phyloP scores from a whole-genome alignment of 805 yeast genomes.

The Sugiyamaella boreocaroliniensis region DNA sequence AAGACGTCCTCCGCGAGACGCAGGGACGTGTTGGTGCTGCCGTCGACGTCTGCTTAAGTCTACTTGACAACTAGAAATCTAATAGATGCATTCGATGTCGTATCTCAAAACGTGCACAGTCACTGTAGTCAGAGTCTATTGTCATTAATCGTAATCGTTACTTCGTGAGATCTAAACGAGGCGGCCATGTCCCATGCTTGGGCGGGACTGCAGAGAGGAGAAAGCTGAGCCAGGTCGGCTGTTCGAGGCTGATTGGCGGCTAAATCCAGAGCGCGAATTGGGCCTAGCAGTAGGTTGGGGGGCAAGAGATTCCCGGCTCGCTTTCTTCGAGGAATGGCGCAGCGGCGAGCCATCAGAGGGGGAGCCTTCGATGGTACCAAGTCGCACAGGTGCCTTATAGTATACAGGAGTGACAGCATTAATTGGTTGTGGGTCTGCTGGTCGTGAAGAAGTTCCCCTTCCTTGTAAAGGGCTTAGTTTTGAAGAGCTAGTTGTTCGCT shows the following conservation, averaged over 20 bases:
- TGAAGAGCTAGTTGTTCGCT: background rate
- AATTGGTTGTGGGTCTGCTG: background rate
- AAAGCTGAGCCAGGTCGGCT: constrained; percentile 20
- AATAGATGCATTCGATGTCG: background rate
- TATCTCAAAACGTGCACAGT: background rate
- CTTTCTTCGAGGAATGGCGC: background rate
- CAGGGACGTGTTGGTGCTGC: constrained; percentile 64
- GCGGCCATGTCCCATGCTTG: constrained; percentile 18
- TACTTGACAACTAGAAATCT: constrained; percentile 11
- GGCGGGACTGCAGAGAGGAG: constrained; percentile 14
- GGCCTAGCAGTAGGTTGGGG: background rate
- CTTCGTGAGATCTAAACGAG: constrained; percentile 1
- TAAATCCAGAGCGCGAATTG: background rate
- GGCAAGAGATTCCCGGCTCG: no score
- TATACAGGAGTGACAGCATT: background rate
- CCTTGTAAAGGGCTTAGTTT: background rate
- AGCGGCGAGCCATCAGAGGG: constrained; percentile 1
- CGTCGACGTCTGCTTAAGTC: constrained; percentile 53
- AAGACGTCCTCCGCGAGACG: constrained; percentile 62
- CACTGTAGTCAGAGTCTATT: no score
- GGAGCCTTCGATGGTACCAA: constrained; percentile 4
- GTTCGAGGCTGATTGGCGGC: background rate
- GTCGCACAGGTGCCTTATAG: background rate
- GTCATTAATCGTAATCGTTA: background rate
- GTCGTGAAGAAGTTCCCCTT: background rate